Percentiles rank a stretch among this genome's conserved stretches.
Evolutionary conservation across 2,329 filamentous ascomycete species (phyloP).

Genomic region (Claviceps capensis): DNA sequence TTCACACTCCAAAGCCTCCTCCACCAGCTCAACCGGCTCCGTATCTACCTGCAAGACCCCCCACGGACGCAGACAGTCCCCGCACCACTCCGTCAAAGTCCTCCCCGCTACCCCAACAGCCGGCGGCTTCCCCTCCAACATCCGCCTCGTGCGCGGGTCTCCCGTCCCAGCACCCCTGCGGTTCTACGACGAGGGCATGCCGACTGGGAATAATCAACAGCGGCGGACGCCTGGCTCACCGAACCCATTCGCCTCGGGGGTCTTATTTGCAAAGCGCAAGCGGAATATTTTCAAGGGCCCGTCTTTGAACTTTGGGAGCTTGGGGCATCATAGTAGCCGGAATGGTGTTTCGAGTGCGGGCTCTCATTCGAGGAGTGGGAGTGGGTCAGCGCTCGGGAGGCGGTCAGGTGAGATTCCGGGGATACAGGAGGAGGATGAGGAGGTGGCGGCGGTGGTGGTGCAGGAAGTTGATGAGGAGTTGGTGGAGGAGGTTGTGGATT

Average conservation of each 20-base stretch:
- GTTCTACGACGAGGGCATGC: conserved; percentile 46
- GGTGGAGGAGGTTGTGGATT: conserved; percentile 38
- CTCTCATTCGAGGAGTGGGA: conserved; percentile 43
- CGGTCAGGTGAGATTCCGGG: conserved; percentile 58
- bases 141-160: conserved; percentile 60
- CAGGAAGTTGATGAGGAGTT: conserved; percentile 29
- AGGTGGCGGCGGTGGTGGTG: conserved; percentile 14
- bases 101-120: conserved; percentile 76
- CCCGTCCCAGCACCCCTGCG: conserved; percentile 35
- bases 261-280: conserved; percentile 72
- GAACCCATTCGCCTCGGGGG: conserved; percentile 45
- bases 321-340: conserved; percentile 22
- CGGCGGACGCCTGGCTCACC: conserved; percentile 32
- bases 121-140: conserved; percentile 66
- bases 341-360: conserved; percentile 20
- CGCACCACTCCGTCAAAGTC: conserved; percentile 89
- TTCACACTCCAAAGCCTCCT: conserved; percentile 86
- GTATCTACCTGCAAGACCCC: conserved; percentile 58
- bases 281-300: conserved; percentile 73
- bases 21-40: conserved; percentile 70
- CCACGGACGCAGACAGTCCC: conserved; percentile 52
- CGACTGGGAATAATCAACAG: conserved; percentile 19
- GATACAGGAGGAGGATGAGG: conserved; percentile 52
- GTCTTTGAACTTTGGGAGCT: conserved; percentile 41
- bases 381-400: conserved; percentile 48